Percentiles rank a stretch among this genome's conserved stretches.
phyloP scores from a whole-genome alignment of 73 alveolate species.

The Diophrys appendiculata region DNA sequence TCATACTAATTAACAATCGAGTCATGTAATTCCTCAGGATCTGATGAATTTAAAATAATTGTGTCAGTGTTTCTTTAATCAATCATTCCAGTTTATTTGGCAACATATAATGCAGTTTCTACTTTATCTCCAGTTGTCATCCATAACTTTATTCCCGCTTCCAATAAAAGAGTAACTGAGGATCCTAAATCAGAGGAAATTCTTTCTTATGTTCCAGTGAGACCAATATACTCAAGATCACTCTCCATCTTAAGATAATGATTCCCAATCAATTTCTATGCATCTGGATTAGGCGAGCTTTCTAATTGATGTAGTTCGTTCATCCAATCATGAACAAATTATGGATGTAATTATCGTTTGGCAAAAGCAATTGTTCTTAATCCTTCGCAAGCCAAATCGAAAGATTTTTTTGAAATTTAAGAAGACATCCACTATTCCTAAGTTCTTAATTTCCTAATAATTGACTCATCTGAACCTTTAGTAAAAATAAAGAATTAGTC shows the following conservation, averaged over 20 bases:
- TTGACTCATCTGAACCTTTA: conserved; percentile 83
- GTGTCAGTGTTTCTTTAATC: background rate
- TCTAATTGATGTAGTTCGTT: background rate
- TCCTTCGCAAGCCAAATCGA: conserved; percentile 50
- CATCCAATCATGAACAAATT: background rate
- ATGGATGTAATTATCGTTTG: background rate
- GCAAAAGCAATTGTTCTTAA: conserved; percentile 59
- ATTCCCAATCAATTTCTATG: background rate
- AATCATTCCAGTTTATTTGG: conserved; percentile 42
- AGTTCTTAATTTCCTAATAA: conserved; percentile 43
- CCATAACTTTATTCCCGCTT: conserved; percentile 48
- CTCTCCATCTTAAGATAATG: background rate
- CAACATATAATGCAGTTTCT: conserved; percentile 74
- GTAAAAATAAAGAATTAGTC: conserved; percentile 32
- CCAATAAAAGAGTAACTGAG: background rate
- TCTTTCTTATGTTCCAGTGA: background rate
- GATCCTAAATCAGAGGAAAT: no score
- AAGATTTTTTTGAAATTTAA: background rate
- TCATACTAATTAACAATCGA: no score
- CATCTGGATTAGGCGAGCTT: no score
- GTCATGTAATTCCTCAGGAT: background rate
- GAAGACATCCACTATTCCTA: background rate
- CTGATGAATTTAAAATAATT: background rate
- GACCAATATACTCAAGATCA: background rate
- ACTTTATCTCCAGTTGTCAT: conserved; percentile 83